phyloP scores from a whole-genome alignment of 345 rosid genomes.

The Arabidopsis arenosa region DNA sequence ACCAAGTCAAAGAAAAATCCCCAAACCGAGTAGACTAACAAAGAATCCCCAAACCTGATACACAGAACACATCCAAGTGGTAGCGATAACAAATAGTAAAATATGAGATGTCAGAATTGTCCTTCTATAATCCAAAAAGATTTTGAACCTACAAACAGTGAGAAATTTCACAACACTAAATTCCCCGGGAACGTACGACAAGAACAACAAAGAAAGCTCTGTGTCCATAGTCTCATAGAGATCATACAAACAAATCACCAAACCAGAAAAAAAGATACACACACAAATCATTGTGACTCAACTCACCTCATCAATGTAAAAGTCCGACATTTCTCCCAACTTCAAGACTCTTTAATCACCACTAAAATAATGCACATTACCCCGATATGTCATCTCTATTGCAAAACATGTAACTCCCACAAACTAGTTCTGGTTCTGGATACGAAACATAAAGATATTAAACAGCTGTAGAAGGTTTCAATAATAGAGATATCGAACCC shows the following conservation, averaged over 20 bases:
- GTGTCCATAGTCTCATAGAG: slow-evolving; percentile 36
- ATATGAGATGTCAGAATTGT: background rate
- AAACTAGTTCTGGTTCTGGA: slow-evolving; percentile 52
- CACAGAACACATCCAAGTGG: slow-evolving; percentile 14
- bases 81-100: background rate
- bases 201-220: slow-evolving; percentile 29
- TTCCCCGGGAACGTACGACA: background rate
- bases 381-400: slow-evolving; percentile 52
- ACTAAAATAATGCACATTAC: slow-evolving; percentile 50
- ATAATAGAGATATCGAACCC: slow-evolving; percentile 9
- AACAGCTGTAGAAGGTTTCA: slow-evolving; percentile 28
- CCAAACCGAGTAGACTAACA: background rate
- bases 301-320: slow-evolving; percentile 70
- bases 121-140: background rate
- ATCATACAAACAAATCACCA: slow-evolving; percentile 21
- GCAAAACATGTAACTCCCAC: slow-evolving; percentile 44
- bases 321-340: slow-evolving; percentile 74
- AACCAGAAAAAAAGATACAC: too few relatives aligned
- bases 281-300: slow-evolving; percentile 18
- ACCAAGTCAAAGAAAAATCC: background rate
- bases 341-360: slow-evolving; percentile 60
- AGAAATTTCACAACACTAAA: background rate
- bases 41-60: slow-evolving; percentile 10
- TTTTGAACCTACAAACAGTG: slow-evolving; percentile 2
- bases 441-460: slow-evolving; percentile 43